Base-by-base conservation (phyloP, 2,329 filamentous ascomycete genomes). In the Thielaviopsis populi region DNA sequence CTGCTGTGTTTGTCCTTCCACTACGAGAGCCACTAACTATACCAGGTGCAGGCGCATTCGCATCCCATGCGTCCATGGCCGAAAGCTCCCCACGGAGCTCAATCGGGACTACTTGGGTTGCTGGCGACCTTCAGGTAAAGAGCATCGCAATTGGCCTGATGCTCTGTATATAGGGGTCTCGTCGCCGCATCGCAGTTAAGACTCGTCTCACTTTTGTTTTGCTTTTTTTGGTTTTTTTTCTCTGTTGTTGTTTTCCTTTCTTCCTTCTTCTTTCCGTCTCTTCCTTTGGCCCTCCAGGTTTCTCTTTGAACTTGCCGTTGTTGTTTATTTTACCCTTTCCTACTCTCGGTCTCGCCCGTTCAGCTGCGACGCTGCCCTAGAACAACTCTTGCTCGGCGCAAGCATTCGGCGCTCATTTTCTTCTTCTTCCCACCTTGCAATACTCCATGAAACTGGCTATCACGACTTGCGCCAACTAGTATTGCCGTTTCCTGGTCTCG, bases 271-370 rank as follows among this genome's bases (percentile, higher is more conserved):
- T 11, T n/a, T n/a, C 48, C 48, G 48, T 19, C 30, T 33, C 53
- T 33, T 37, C 53, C 48, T 56, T 37, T 56, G n/a, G 15, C 30
- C 17, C 17, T 33, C 56, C n/a, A 3, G 48, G 33, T 13, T 59
- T 19, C n/a, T 24, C 42, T 46, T 50, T 50, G 22, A 11, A 22
- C 24, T 63, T 27, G 48, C 53, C 46, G 17, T 19, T 59, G 17
- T 19, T 50, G 42, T 56, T n/a, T 42, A 17, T 30, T 62, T 62
- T 40, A 65, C n/a, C n/a, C n/a, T n/a, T n/a, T n/a, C n/a, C n/a
- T n/a, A n/a, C 46, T 15, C 15, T 15, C 46, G 19, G 3, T 63
- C 37, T 41, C 50, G 17, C 42, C n/a, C 1, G 40, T 61, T 30
- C 59, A 61, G 59, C 59, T 61, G 15, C 8, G n/a, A 11, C 53